These are phyloP conservation scores for Nepenthes mirabilis DNA, from an alignment of 148 eudicot genomes.

Conservation along the genomic window DNA sequence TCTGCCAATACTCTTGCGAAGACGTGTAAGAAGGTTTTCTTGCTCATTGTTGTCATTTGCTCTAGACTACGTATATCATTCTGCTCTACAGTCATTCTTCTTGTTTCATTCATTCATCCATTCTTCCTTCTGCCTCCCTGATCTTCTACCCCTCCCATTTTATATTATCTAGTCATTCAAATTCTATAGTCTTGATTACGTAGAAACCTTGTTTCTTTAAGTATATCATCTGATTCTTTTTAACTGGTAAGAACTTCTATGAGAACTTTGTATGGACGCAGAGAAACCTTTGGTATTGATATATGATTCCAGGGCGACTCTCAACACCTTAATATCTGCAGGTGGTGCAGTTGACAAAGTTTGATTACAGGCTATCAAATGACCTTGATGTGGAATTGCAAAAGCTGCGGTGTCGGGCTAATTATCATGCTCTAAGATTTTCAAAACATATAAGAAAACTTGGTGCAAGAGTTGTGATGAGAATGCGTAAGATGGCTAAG, in stretches of 20 bases:
- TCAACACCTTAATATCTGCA: constrained; percentile 19
- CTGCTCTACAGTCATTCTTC: not conserved
- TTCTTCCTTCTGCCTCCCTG: too few relatives aligned
- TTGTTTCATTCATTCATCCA: not conserved
- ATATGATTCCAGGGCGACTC: not conserved
- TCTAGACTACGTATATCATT: not conserved
- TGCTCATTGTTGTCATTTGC: not conserved
- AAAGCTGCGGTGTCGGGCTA: constrained; percentile 90
- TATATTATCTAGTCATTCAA: too few relatives aligned
- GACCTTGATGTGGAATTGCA: constrained; percentile 81
- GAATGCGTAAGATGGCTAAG: constrained; percentile 63
- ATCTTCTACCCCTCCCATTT: too few relatives aligned
- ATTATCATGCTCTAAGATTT: constrained; percentile 79
- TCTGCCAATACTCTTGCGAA: constrained; percentile 69
- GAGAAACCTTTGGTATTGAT: not conserved
- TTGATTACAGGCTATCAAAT: constrained; percentile 91
- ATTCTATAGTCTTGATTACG: too few relatives aligned
- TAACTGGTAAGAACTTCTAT: too few relatives aligned
- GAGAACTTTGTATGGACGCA: too few relatives aligned
- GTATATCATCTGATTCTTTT: too few relatives aligned
- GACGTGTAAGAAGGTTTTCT: constrained; percentile 56
- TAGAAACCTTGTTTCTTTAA: too few relatives aligned
- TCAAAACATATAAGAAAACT: constrained; percentile 68
- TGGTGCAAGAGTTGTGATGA: constrained; percentile 56
- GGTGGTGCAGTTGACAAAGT: constrained; percentile 94